These are phyloP conservation scores for Athelia sp. DNA, from an alignment of 1,284 basidiomycete genomes.

Conservation along the genomic window DNA sequence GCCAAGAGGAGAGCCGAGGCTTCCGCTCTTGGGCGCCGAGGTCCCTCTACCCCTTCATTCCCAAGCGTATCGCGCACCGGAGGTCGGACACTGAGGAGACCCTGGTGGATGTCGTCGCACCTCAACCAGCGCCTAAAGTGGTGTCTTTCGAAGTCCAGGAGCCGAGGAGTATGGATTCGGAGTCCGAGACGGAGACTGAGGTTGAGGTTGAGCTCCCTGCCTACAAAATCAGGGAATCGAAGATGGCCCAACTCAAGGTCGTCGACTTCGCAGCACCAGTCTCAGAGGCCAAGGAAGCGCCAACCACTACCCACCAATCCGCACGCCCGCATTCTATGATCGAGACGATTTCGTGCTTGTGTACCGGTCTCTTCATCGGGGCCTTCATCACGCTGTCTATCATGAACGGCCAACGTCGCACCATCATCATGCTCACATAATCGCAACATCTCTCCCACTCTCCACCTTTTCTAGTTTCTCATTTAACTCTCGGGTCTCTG, in stretches of 20 bases:
- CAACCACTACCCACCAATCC: constrained; percentile 6
- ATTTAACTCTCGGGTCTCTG: background rate
- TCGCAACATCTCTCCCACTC: background rate
- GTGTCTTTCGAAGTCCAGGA: too few species aligned
- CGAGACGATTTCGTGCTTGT: constrained; percentile 44
- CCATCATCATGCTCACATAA: constrained; percentile 37
- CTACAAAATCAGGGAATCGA: constrained; percentile 7
- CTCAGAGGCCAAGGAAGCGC: background rate
- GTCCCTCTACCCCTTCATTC: constrained; percentile 4
- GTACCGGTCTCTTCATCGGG: constrained; percentile 51
- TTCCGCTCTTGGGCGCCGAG: background rate
- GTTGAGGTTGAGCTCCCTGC: constrained; percentile 5
- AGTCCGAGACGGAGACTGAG: too few species aligned
- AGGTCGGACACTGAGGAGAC: background rate
- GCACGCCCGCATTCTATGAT: constrained; percentile 23
- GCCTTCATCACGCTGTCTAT: constrained; percentile 47
- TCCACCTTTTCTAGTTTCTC: background rate
- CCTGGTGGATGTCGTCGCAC: background rate
- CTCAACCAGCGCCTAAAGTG: background rate
- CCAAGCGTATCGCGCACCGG: background rate
- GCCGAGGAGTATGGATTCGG: too few species aligned
- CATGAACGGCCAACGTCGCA: constrained; percentile 44
- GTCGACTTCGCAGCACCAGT: constrained; percentile 5
- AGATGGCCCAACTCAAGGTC: background rate
- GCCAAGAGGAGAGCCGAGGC: constrained; percentile 20